These are phyloP conservation scores for Penicillium goetzii DNA, from an alignment of 495 filamentous ascomycete species.

Conservation along the genomic window DNA sequence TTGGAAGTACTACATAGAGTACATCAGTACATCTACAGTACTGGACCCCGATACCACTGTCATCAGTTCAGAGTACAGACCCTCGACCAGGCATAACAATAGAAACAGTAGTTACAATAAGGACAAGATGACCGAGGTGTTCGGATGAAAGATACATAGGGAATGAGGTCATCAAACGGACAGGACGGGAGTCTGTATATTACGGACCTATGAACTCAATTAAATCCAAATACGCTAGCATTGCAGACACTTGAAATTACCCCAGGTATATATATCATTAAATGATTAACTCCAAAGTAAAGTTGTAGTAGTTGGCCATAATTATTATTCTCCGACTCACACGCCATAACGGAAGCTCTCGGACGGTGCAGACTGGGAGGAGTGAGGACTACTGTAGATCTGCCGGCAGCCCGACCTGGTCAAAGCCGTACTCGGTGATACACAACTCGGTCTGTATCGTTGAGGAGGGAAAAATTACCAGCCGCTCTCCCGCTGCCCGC, in stretches of 20 bases:
- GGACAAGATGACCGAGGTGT: not conserved
- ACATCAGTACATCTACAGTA: not conserved
- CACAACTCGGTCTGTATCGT: conserved; percentile 3
- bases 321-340: not conserved
- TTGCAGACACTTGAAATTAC: not conserved
- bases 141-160: not conserved
- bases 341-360: conserved; percentile 11
- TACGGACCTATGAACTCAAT: not conserved
- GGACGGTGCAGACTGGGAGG: conserved; percentile 11
- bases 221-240: not conserved
- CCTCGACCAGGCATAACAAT: not conserved
- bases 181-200: not conserved
- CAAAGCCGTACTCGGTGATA: conserved; percentile 2
- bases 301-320: not conserved
- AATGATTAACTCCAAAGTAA: not conserved
- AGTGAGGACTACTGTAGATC: conserved; percentile 5
- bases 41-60: not conserved
- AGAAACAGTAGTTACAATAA: not conserved
- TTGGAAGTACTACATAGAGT: not conserved
- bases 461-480: conserved; percentile 5
- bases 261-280: not conserved
- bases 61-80: not conserved
- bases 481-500: not conserved
- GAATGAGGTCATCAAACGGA: conserved; percentile 4
- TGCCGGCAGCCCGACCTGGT: conserved; percentile 31